These are phyloP conservation scores for Plasmodium relictum DNA, from an alignment of 169 alveolate species.

Conservation along the genomic window DNA sequence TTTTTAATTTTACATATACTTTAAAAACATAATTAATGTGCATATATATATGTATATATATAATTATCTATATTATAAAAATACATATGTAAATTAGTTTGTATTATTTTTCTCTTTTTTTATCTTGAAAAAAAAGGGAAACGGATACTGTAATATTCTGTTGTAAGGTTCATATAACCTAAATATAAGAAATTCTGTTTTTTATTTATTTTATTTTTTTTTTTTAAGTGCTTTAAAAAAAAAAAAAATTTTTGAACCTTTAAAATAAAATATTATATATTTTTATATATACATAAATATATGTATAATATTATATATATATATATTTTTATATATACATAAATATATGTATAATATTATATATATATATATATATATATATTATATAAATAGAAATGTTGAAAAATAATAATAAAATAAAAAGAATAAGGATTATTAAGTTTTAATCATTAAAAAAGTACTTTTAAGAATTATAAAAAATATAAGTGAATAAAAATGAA, in stretches of 20 bases:
- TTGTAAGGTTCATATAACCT: no score
- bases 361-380: background rate
- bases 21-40: no score
- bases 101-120: no score
- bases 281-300: slow-evolving; percentile 17
- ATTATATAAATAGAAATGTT: background rate
- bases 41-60: no score
- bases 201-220: no score
- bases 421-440: background rate
- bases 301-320: background rate
- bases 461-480: background rate
- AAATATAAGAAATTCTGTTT: no score
- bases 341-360: background rate
- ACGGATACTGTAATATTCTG: no score
- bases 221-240: no score
- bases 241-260: background rate
- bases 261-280: background rate
- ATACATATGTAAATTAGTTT: no score
- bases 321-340: slow-evolving; percentile 12
- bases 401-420: background rate
- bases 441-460: background rate
- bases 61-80: no score
- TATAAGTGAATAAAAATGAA: slow-evolving; percentile 27
- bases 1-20: no score
- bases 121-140: no score